Evolutionary conservation across 2,329 filamentous ascomycete species (phyloP), one percentile per base, ranked within the genome.

Genomic region (Akanthomyces uredinophilus): DNA sequence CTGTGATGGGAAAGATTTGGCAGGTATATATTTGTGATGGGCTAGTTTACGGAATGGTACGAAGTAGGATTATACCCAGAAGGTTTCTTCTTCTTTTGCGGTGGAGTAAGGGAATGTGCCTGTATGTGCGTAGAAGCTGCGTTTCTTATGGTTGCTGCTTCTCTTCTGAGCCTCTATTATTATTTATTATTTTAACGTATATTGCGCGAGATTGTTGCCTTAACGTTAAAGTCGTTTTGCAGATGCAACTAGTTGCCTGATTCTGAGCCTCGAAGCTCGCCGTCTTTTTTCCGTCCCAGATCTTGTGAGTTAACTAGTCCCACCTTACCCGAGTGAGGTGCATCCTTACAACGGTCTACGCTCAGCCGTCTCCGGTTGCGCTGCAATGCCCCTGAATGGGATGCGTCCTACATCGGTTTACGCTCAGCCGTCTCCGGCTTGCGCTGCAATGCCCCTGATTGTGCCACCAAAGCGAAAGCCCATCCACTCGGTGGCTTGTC

Each of bases 51-150:
- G 20, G 37, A 29, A 22, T 11, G n/a, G 14, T 44, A n/a, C 24
- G 41, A 46, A 43, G 44, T 29, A 50, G 44, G 55, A 39, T 58
- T 58, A 58, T 58, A 58, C 55, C 44, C 44, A 41, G 14, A 50
- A 39, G 44, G 18, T 18, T 52, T 58, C 20, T 58, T 39, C 39
- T 27, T 49, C 43, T 41, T 58, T 58, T 50, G 43, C 32, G 55
- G 43, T 39, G 55, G 43, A 58, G 55, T 47, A 41, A 16, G 29
- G 44, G 18, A 50, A 50, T 50, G 32, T 50, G 6, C 1, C 43
- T 37, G 20, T 57, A n/a, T 46, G 22, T 35, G 7, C 32, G 10
- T 35, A 22, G 43, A n/a, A 18, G 41, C 20, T 6, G 20, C 29
- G 32, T n/a, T 35, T 35, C 32, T 35, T 8, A 35, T 8, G 10